Base-by-base conservation (phyloP, 2,329 filamentous ascomycete species). In the Thielaviopsis euricoi region DNA sequence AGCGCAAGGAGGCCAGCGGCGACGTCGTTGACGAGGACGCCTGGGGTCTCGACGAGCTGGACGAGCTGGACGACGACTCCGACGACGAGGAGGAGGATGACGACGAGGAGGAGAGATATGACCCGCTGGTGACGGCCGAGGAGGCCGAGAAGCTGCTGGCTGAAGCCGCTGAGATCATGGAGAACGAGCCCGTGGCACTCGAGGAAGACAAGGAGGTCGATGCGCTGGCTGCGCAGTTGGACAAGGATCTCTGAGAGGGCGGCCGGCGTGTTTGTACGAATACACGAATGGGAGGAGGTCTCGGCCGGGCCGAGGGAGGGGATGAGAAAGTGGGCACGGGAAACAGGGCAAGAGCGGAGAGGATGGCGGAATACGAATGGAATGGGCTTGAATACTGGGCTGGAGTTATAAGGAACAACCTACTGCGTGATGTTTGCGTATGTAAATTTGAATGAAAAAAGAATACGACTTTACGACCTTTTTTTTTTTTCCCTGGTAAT, bases 21-120 rank as follows among this genome's bases (percentile, higher is more conserved):
- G 84, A 84, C 17, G 78, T 82, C 58, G 65, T 91, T 43, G 77
- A 85, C 50, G 89, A 95, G 69, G 85, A 89, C 61, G 80, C 83
- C 23, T 93, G 87, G 87, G 87, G 87, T 48, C 71, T 96, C 23
- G 91, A 95, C 67, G 86, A 86, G 66, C 79, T 95, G 51, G 86
- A 86, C 64, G 90, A 96, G 64, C 81, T 96, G 1, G 87, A 91
- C 64, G 87, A 89, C 60, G 83, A 87, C 81, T 13, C 56, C 6
- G 59, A 61, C 29, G 81, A 79, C 58, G 84, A 81, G 0, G 83
- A 87, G 5, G 82, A 84, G 23, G 83, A 82, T 6, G 83, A 83
- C 1, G 83, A 85, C 6, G 84, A 85, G 19, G 83, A 86, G 1
- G 82, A 85, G 55, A 81, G 80, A 21, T 73, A 77, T 53, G 74